phyloP scores from a whole-genome alignment of 2,329 filamentous ascomycete species.

The Cryphonectria radicalis region DNA sequence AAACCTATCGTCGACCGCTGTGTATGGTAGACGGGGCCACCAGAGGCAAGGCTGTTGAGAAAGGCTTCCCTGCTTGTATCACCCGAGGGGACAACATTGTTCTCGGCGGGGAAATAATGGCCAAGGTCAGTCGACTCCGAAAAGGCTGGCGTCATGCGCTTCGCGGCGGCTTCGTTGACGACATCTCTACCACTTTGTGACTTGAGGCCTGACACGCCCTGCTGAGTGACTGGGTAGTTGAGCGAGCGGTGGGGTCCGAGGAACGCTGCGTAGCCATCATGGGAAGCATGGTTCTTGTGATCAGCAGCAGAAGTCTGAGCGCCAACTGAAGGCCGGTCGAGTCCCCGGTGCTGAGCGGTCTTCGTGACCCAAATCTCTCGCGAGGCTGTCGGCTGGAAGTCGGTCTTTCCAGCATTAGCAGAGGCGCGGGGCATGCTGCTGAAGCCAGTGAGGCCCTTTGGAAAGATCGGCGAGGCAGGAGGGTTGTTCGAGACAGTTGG shows the following conservation, averaged over 20 bases:
- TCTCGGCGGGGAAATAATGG: not conserved
- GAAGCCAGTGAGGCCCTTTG: not conserved
- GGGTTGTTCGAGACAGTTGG: not conserved
- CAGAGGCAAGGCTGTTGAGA: not conserved
- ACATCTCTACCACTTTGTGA: not conserved
- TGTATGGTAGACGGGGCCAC: no score
- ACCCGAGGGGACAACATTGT: not conserved
- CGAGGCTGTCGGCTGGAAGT: not conserved
- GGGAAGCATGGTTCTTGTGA: not conserved
- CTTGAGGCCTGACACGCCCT: no score
- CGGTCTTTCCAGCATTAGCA: not conserved
- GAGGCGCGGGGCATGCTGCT: no score
- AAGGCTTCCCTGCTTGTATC: not conserved
- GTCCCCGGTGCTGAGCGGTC: not conserved
- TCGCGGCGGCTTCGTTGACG: not conserved
- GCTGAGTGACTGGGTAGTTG: not conserved
- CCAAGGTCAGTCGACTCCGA: not conserved
- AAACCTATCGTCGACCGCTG: not conserved
- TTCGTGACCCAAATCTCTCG: not conserved
- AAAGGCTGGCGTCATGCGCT: no score
- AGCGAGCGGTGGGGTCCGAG: not conserved
- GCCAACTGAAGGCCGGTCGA: not conserved
- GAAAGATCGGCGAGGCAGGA: not conserved
- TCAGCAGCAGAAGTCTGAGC: not conserved
- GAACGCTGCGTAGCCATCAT: not conserved